phyloP scores from a whole-genome alignment of 495 filamentous ascomycete genomes.

The Tetracladium setigerum region DNA sequence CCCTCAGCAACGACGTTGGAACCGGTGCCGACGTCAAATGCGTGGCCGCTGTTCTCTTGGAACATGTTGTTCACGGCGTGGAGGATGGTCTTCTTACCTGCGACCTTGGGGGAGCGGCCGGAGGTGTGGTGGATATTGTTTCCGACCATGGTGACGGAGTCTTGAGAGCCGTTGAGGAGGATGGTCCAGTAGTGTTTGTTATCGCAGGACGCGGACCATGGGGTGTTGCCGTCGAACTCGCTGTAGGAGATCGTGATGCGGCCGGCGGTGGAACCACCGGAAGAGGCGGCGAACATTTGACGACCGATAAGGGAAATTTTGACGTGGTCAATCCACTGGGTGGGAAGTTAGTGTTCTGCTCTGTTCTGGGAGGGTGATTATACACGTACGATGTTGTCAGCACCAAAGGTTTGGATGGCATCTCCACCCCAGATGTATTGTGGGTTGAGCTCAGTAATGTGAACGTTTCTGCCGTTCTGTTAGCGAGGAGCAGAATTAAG shows the following conservation, averaged over 20 bases:
- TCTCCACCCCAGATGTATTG: constrained; percentile 35
- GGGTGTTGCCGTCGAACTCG: constrained; percentile 40
- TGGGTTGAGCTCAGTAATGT: constrained; percentile 27
- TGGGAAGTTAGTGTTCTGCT: no score
- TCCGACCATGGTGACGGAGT: constrained; percentile 34
- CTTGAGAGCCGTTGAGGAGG: constrained; percentile 34
- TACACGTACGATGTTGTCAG: constrained; percentile 31
- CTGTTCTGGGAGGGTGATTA: constrained; percentile 6
- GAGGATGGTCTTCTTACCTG: constrained; percentile 34
- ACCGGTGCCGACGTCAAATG: constrained; percentile 44
- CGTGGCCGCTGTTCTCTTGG: constrained; percentile 42
- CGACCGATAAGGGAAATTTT: constrained; percentile 39
- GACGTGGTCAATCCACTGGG: constrained; percentile 25
- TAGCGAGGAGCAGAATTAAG: neutral
- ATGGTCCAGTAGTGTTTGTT: constrained; percentile 49
- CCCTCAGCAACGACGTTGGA: constrained; percentile 48
- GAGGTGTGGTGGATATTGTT: constrained; percentile 45
- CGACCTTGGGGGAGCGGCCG: constrained; percentile 44
- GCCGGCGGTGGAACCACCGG: constrained; percentile 32
- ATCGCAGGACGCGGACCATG: constrained; percentile 44
- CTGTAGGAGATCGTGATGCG: constrained; percentile 35
- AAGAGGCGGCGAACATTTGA: constrained; percentile 8
- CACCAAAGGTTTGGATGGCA: constrained; percentile 25
- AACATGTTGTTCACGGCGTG: constrained; percentile 53
- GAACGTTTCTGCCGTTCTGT: constrained; percentile 11